Conservation (phyloP, 768 basidiomycete genomes). For the Mycena venus region DNA sequence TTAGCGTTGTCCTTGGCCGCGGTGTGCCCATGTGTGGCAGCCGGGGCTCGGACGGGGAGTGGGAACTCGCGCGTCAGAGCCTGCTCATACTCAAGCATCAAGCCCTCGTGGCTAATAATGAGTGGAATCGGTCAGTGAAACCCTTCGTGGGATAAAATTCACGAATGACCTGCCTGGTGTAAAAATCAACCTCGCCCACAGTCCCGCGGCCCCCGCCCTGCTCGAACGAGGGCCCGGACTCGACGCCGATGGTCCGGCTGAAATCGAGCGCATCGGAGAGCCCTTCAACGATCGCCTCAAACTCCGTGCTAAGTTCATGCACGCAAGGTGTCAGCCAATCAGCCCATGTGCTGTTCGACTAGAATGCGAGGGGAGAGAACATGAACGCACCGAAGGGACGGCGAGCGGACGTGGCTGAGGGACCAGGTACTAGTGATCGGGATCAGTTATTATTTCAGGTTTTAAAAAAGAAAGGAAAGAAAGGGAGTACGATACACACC, state of each 20-base stretch:
- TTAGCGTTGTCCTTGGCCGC: background rate
- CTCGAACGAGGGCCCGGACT: conserved; percentile 72
- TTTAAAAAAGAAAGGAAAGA: background rate
- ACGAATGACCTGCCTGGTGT: conserved; percentile 85
- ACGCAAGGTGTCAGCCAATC: background rate
- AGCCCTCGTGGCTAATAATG: conserved; percentile 83
- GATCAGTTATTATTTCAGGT: background rate
- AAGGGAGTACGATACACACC: background rate
- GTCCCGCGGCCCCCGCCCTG: conserved; percentile 78
- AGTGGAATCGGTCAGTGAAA: background rate
- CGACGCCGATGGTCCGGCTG: conserved; percentile 87
- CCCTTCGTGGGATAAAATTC: too few relatives aligned
- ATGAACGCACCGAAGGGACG: conserved; percentile 73
- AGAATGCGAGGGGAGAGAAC: background rate
- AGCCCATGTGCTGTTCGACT: background rate
- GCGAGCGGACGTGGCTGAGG: conserved; percentile 90
- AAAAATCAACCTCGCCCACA: conserved; percentile 93
- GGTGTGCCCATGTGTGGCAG: too few relatives aligned
- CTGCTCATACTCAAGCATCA: conserved; percentile 93
- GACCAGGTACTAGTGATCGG: conserved; percentile 81
- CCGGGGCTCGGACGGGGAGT: conserved; percentile 45
- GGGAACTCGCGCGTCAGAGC: conserved; percentile 85
- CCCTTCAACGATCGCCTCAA: conserved; percentile 86
- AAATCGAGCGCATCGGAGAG: conserved; percentile 95
- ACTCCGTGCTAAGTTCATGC: conserved; percentile 69